Evolutionary conservation across 306 rosid genomes (phyloP).

Genomic region (Quercus suber): DNA sequence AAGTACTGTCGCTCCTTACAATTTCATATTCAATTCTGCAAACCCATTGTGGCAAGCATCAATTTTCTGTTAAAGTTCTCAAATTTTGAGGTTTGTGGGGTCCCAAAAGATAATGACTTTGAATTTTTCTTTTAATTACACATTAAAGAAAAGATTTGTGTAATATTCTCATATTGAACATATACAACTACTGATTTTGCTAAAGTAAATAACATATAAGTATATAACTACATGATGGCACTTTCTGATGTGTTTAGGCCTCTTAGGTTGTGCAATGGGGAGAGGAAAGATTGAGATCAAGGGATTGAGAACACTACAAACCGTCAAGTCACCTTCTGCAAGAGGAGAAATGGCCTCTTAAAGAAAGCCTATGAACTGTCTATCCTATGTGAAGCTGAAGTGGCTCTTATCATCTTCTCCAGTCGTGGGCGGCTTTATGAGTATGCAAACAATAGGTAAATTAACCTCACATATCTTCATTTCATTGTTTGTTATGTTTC

Average conservation of each 20-base stretch:
- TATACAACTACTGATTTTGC: background rate
- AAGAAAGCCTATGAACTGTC: conserved; percentile 93
- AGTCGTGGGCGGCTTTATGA: conserved; percentile 89
- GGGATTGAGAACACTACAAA: conserved; percentile 91
- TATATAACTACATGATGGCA: no score
- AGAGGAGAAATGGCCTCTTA: conserved; percentile 85
- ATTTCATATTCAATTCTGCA: no score
- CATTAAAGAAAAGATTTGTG: no score
- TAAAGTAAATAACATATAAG: background rate
- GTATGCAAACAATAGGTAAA: conserved; percentile 78
- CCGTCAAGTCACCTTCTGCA: conserved; percentile 89
- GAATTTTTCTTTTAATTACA: no score
- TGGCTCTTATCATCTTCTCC: conserved; percentile 90
- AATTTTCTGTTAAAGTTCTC: no score
- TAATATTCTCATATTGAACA: background rate
- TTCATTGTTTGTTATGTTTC: background rate
- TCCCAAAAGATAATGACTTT: no score
- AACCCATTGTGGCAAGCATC: no score
- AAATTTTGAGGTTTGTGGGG: no score
- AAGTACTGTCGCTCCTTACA: no score
- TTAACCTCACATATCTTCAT: background rate
- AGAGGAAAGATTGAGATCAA: conserved; percentile 93
- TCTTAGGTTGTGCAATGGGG: conserved; percentile 46
- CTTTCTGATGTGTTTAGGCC: background rate
- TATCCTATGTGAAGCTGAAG: conserved; percentile 89